Evolutionary conservation across 306 rosid species (phyloP).

Genomic region (Begonia fuchsioides): DNA sequence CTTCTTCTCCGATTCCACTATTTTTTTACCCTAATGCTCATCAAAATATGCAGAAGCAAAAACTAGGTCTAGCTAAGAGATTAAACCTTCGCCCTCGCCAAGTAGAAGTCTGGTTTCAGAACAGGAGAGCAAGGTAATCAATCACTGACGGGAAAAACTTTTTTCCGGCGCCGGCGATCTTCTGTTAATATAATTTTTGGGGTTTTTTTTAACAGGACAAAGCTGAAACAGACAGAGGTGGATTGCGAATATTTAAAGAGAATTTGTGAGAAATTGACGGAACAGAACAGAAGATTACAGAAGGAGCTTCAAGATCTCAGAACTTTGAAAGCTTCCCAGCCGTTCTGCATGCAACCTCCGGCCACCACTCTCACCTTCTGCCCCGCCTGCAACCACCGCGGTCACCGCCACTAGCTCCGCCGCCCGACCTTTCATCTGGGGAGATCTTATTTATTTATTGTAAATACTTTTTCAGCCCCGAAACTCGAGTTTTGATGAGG

Average conservation of each 20-base stretch:
- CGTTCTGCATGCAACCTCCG: constrained; percentile 87
- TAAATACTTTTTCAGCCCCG: too few species aligned
- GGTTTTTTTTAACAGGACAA: constrained; percentile 37
- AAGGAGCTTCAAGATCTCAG: constrained; percentile 87
- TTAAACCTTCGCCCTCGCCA: constrained; percentile 92
- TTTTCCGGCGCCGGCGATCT: too few species aligned
- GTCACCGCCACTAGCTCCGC: constrained; percentile 21
- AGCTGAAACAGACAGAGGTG: constrained; percentile 94
- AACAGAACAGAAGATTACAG: constrained; percentile 83
- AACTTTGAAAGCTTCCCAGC: constrained; percentile 68
- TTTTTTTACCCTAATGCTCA: too few species aligned
- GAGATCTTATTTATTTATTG: too few species aligned
- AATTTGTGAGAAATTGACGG: constrained; percentile 79
- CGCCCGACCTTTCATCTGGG: background rate
- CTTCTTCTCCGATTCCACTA: too few species aligned
- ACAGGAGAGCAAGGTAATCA: constrained; percentile 84
- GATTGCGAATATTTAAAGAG: constrained; percentile 90
- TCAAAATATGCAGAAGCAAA: constrained; percentile 53
- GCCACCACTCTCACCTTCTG: constrained; percentile 99
- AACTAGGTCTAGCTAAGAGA: constrained; percentile 68
- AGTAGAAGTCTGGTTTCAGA: constrained; percentile 98
- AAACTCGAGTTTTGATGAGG: too few species aligned
- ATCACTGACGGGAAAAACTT: background rate
- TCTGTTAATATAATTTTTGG: background rate
- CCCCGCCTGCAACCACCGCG: constrained; percentile 80